These are phyloP conservation scores for Lyophyllum atratum DNA, from an alignment of 768 basidiomycete species.

Conservation along the genomic window DNA sequence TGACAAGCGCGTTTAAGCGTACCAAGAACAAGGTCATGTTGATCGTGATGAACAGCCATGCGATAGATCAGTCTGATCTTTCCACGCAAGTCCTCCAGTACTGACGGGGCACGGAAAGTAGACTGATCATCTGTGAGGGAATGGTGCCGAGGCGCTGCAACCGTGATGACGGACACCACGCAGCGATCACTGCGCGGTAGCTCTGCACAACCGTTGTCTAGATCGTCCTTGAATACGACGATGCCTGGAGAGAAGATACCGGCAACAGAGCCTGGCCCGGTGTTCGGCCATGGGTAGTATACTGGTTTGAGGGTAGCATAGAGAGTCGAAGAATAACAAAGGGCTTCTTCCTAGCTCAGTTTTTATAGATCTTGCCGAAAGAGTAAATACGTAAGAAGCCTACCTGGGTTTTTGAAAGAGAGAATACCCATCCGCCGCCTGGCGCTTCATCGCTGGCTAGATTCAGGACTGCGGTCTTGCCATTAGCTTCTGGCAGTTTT, in stretches of 20 bases:
- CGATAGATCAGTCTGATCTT: constrained; percentile 46
- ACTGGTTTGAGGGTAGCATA: constrained; percentile 39
- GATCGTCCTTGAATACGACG: constrained; percentile 48
- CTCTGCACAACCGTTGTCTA: constrained; percentile 41
- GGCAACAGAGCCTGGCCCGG: constrained; percentile 38
- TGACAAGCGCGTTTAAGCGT: background rate
- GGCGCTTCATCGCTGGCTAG: constrained; percentile 37
- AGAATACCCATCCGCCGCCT: constrained; percentile 34
- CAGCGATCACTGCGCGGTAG: constrained; percentile 31
- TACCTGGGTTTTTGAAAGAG: constrained; percentile 33
- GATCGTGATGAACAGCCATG: constrained; percentile 40
- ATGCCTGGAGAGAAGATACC: constrained; percentile 47
- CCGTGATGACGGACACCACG: constrained; percentile 45
- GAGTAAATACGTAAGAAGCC: background rate
- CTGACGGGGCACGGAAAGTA: constrained; percentile 23
- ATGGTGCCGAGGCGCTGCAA: constrained; percentile 41
- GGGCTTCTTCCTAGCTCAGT: constrained; percentile 41
- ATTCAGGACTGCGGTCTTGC: constrained; percentile 38
- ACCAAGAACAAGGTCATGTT: constrained; percentile 42
- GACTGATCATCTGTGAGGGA: constrained; percentile 27
- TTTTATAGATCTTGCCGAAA: background rate
- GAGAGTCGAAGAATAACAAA: constrained; percentile 50
- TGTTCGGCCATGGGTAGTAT: constrained; percentile 51
- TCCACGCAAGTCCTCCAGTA: constrained; percentile 37
- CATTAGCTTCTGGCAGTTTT: constrained; percentile 22